Evolutionary conservation across 73 alveolate species (phyloP), one percentile per base, ranked within the genome.

Genomic region (Paramecium pentaurelia): DNA sequence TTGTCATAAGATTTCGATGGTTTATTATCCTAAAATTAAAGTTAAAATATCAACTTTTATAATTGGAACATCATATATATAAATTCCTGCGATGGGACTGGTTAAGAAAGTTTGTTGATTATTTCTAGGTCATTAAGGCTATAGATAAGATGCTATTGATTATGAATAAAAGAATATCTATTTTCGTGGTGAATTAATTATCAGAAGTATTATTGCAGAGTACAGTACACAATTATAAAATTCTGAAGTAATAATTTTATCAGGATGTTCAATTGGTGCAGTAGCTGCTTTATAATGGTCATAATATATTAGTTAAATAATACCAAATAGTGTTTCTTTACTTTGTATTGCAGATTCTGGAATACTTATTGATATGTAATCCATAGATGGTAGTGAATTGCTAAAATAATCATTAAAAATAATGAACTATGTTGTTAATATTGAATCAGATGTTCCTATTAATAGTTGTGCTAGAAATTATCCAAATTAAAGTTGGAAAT

Each of bases 81-180:
- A 30, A 87, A 73, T 73, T 73, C 40, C 6, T 80, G 91, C 58
- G 91, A 80, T 49, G 91, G 91, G 58, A 80, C 91, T 44, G 91
- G 91, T 54, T 27, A 64, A 18, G 27, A 64, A 6, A 25, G 10
- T 30, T 32, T 64, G 7, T 54, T 18, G 32, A 54, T 64, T 14
- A 14, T 64, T 34, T 64, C 1, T 64, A 64, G 84, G 84, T 1
- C 75, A 45, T 80, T 28, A 80, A 42, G 91, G 91, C 16, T 20
- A 18, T 40, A 10, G 28, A 47, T 32, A 8, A 42, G 77, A n/a
- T 20, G 77, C 77, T 44, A 7, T 44, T 22, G 32, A 12, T 25
- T 34, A 32, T 47, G 4, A 27, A 25, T 4, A 34, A 80, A 10
- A 25, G 38, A 1, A 18, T 1, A 42, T 80, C 11, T 80, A 80